Evolutionary conservation across 2,329 filamentous ascomycete genomes (phyloP).

Genomic region (Claviceps paspali): DNA sequence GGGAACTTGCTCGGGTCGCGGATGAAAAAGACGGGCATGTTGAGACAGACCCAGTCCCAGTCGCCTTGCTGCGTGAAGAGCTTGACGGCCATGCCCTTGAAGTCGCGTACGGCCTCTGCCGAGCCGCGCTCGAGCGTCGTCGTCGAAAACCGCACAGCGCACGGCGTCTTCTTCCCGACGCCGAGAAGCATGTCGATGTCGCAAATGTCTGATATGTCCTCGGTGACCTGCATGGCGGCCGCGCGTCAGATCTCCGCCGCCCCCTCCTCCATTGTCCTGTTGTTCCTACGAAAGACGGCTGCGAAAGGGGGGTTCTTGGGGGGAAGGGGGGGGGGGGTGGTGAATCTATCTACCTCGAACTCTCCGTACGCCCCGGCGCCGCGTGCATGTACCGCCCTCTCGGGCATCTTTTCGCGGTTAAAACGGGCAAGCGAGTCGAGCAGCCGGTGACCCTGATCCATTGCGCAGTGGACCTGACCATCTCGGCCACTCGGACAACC

Average conservation of each 20-base stretch:
- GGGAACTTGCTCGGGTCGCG: constrained; percentile 63
- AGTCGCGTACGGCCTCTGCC: constrained; percentile 52
- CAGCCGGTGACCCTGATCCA: neutral
- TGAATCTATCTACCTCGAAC: constrained; percentile 28
- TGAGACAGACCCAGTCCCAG: constrained; percentile 63
- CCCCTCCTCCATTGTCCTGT: too few relatives aligned
- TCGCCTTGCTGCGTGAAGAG: constrained; percentile 53
- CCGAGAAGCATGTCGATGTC: constrained; percentile 35
- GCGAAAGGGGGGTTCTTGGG: too few relatives aligned
- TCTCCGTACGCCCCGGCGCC: constrained; percentile 33
- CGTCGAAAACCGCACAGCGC: constrained; percentile 54
- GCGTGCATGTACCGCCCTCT: constrained; percentile 24
- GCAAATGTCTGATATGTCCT: constrained; percentile 40
- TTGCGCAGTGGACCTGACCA: neutral
- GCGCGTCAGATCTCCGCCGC: too few relatives aligned
- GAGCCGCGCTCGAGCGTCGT: constrained; percentile 54
- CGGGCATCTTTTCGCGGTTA: constrained; percentile 28
- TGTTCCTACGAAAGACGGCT: too few relatives aligned
- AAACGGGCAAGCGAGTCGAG: neutral
- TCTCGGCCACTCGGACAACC: neutral
- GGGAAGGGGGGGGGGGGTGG: neutral
- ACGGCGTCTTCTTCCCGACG: constrained; percentile 37
- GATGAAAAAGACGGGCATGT: constrained; percentile 65
- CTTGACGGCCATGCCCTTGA: constrained; percentile 47
- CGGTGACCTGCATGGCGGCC: constrained; percentile 21